Percentiles rank a stretch among this genome's conserved stretches.
Evolutionary conservation across 1,284 basidiomycete genomes (phyloP).

Genomic region (Cryptococcus sp.): DNA sequence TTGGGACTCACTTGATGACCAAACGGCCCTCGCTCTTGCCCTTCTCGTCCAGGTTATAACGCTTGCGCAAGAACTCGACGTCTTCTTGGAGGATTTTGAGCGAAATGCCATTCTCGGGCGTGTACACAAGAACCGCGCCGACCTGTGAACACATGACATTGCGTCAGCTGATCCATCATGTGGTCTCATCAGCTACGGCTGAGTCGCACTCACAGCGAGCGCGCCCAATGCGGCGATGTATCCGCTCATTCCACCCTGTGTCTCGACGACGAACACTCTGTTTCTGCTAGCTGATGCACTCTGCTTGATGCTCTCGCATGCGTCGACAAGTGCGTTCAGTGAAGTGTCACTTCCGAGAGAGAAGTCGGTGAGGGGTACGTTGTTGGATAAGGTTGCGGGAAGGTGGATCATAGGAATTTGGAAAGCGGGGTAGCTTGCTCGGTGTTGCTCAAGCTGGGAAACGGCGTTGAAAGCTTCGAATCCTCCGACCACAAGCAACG

Average conservation of each 20-base stretch:
- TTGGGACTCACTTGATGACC: conserved; percentile 70
- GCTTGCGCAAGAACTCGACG: conserved; percentile 83
- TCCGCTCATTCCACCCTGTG: conserved; percentile 94
- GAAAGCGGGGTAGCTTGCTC: conserved; percentile 83
- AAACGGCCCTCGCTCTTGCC: conserved; percentile 91
- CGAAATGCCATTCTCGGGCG: conserved; percentile 85
- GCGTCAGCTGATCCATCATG: neutral
- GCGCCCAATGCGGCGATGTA: conserved; percentile 95
- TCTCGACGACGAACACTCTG: conserved; percentile 96
- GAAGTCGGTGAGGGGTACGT: conserved; percentile 95
- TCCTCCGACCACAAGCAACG: conserved; percentile 86
- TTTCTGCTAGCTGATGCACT: conserved; percentile 93
- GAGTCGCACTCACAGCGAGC: conserved; percentile 69
- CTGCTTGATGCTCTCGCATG: conserved; percentile 98
- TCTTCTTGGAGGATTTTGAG: conserved; percentile 80
- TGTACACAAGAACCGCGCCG: conserved; percentile 90
- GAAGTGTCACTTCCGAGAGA: conserved; percentile 94
- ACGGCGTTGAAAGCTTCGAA: conserved; percentile 91
- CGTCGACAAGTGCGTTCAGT: conserved; percentile 94
- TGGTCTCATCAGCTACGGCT: neutral
- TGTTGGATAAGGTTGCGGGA: conserved; percentile 95
- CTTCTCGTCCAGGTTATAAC: conserved; percentile 82
- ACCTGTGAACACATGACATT: conserved; percentile 60
- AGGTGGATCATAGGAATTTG: conserved; percentile 91
- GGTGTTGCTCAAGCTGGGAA: conserved; percentile 73